phyloP scores from a whole-genome alignment of 2,329 filamentous ascomycete genomes.

The Chaetomium sp. region DNA sequence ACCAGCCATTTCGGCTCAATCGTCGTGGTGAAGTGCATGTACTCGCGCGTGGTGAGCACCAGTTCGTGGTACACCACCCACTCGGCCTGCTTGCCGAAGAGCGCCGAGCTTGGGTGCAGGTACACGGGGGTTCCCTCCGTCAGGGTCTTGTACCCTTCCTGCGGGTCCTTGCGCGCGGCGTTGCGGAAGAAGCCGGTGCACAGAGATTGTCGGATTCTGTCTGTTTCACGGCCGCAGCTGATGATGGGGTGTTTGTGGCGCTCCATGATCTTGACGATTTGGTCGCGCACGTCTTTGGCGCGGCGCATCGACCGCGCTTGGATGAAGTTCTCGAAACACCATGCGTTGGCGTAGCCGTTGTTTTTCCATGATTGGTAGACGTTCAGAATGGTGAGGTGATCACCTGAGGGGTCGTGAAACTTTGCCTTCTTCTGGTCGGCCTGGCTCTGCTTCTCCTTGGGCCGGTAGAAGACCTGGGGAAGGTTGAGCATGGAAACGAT shows the following conservation, averaged over 20 bases:
- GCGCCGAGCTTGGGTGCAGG: constrained; percentile 81
- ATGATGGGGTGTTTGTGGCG: constrained; percentile 77
- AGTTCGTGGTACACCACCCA: constrained; percentile 92
- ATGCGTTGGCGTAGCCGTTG: constrained; percentile 72
- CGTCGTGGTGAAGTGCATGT: constrained; percentile 89
- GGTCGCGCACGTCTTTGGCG: constrained; percentile 85
- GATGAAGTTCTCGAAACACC: constrained; percentile 98
- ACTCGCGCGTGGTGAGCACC: constrained; percentile 92
- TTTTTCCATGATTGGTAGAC: constrained; percentile 97
- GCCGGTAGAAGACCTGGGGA: constrained; percentile 83
- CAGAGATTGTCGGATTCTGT: constrained; percentile 79
- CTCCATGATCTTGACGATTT: constrained; percentile 89
- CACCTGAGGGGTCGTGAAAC: constrained; percentile 91
- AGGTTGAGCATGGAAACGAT: constrained; percentile 94
- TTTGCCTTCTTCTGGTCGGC: constrained; percentile 97
- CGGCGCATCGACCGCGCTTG: constrained; percentile 83
- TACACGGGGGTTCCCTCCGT: constrained; percentile 94
- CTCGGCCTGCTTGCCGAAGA: constrained; percentile 94
- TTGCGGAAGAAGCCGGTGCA: constrained; percentile 96
- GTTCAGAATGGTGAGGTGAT: constrained; percentile 90
- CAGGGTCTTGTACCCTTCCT: constrained; percentile 95
- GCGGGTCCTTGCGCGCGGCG: constrained; percentile 85
- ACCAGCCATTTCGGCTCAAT: constrained; percentile 95
- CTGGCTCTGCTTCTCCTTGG: constrained; percentile 93
- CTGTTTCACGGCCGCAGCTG: constrained; percentile 81